Conservation (phyloP, 2,329 filamentous ascomycete genomes). For the Colletotrichum musae region DNA sequence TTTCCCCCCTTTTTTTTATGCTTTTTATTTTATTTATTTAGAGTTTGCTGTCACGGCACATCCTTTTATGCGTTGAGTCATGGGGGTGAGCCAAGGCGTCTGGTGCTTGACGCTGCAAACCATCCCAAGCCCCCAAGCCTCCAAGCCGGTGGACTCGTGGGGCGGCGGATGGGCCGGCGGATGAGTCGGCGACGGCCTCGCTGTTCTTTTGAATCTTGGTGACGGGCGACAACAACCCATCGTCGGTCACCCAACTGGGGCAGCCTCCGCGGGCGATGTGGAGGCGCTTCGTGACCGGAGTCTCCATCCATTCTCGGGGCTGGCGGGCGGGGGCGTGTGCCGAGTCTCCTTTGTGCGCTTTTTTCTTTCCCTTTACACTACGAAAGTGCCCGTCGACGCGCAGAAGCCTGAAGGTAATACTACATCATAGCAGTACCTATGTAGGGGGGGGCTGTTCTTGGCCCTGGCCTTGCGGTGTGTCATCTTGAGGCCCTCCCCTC, state of each 20-base stretch:
- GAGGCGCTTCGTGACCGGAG: not conserved
- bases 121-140: not conserved
- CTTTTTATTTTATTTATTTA: slow-evolving; percentile 28
- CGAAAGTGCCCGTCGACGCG: too few species aligned
- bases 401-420: too few species aligned
- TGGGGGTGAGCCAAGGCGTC: slow-evolving; percentile 2
- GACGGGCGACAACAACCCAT: not conserved
- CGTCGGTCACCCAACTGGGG: not conserved
- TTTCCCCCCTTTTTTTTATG: not conserved
- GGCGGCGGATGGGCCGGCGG: not conserved
- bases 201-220: not conserved
- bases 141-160: slow-evolving; percentile 4
- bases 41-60: slow-evolving; percentile 38
- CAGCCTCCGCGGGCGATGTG: slow-evolving; percentile 4
- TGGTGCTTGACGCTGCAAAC: slow-evolving; percentile 5
- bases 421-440: too few species aligned
- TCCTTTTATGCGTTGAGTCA: slow-evolving; percentile 37
- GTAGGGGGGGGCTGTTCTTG: not conserved
- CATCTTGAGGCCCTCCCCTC: slow-evolving; percentile 4
- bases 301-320: not conserved
- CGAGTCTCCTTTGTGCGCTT: not conserved
- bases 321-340: slow-evolving; percentile 2
- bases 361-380: not conserved
- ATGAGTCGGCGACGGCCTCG: not conserved
- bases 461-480: slow-evolving; percentile 14